These are phyloP conservation scores for Nemania diffusa DNA, from an alignment of 2,329 filamentous ascomycete species.

Conservation along the genomic window DNA sequence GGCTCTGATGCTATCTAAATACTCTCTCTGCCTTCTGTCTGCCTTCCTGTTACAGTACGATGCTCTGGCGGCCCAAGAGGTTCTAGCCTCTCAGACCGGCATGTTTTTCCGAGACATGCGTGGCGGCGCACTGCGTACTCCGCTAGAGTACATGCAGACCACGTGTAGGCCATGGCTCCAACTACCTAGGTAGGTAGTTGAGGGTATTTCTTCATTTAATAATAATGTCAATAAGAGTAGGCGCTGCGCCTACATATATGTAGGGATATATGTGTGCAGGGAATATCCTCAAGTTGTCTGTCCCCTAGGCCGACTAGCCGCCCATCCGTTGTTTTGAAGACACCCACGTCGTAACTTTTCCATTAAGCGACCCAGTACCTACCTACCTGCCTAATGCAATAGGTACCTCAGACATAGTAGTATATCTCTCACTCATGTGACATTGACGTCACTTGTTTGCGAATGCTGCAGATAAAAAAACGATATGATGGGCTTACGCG, in stretches of 20 bases:
- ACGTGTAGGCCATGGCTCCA: conserved; percentile 26
- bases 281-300: no score
- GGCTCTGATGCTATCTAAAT: not conserved
- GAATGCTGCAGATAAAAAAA: not conserved
- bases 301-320: no score
- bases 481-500: not conserved
- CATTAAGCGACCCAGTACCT: no score
- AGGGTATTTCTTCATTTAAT: not conserved
- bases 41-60: not conserved
- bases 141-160: conserved; percentile 24
- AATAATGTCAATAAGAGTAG: no score
- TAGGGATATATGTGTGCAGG: no score
- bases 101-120: conserved; percentile 22
- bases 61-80: not conserved
- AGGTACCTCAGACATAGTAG: not conserved
- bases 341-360: no score
- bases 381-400: no score
- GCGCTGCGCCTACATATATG: no score
- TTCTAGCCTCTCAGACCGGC: conserved; percentile 24
- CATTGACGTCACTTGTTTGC: not conserved
- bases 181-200: not conserved
- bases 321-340: no score
- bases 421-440: not conserved
- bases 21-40: not conserved
- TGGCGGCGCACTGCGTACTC: conserved; percentile 7